Conservation (phyloP, 805 yeast species). For the Candida boleticola region DNA sequence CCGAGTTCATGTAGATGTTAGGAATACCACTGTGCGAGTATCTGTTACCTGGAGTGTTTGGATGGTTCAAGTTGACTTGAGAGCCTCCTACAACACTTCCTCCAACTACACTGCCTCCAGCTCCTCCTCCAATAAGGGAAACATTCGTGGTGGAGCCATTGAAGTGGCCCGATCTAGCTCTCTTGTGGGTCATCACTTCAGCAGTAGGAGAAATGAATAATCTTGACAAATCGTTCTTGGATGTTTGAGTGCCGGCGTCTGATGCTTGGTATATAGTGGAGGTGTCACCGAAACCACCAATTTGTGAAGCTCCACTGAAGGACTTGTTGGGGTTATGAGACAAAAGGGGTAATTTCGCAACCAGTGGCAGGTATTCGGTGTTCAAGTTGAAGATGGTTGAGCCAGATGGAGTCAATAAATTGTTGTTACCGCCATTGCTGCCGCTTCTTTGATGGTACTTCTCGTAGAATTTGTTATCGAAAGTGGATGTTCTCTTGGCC, state of each 20-base stretch:
- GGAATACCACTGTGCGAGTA: constrained; percentile 31
- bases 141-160: constrained; percentile 13
- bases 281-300: constrained; percentile 18
- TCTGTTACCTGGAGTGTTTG: constrained; percentile 23
- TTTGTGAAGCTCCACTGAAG: constrained; percentile 12
- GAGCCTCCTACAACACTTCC: constrained; percentile 17
- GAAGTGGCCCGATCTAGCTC: constrained; percentile 23
- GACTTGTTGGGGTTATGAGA: constrained; percentile 19
- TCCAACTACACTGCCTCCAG: constrained; percentile 18
- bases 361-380: constrained; percentile 17
- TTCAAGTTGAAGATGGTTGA: constrained; percentile 6
- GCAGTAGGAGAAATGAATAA: constrained; percentile 81
- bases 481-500: constrained; percentile 45
- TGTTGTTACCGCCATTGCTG: constrained; percentile 20
- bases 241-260: constrained; percentile 27
- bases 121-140: constrained; percentile 5
- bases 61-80: constrained; percentile 15
- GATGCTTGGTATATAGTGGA: constrained; percentile 31
- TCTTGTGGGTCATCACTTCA: constrained; percentile 57
- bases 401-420: constrained; percentile 2
- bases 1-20: constrained; percentile 38
- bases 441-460: constrained; percentile 24
- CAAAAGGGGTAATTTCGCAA: constrained; percentile 36
- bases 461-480: constrained; percentile 27
- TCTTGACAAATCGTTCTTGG: constrained; percentile 41